Base-by-base conservation (phyloP, 2,329 filamentous ascomycete genomes). In the Fusarium mundagurra region DNA sequence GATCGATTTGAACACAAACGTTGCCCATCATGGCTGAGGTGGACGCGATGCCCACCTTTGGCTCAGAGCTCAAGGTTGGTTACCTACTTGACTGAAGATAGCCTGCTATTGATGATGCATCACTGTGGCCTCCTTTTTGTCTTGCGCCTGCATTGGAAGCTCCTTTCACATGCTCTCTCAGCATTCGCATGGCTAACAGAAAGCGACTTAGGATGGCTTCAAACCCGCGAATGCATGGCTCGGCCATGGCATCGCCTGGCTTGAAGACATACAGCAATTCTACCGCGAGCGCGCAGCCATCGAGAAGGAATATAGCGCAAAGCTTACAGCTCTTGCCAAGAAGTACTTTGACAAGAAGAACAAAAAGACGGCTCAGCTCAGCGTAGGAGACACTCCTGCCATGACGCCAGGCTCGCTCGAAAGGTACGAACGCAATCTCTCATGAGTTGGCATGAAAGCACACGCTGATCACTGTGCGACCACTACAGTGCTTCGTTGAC, bases 311-410 rank as follows among this genome's bases (percentile, higher is more conserved):
- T 98, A 99, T 83, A 93, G 94, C 78, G 89, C 92, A 73, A 98
- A 96, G 84, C 91, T 99, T 74, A 93, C 90, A 77, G 91, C 91
- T 6, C 87, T 99, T 58, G 96, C 96, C 63, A 97, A 96, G 86
- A 98, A 96, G 83, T 98, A 98, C 86, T 96, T 94, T 81, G 97
- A 99, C 80, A 97, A 97, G 87, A 99, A 98, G 87, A 91, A 94
- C 53, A 95, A 92, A 84, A 98, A 96, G 85, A 92, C 93, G 48
- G 93, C 94, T 76, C 92, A 88, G 78, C 84, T 99, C 77, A 98
- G 95, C 81, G 96, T 98, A 61, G 96, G 96, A 79, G 96, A 99
- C 79, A 96, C 92, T 31, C 96, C 96, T 43, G 90, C 91, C 67
- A 93, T 98, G 88, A 98, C 96, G 6, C 96, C 96, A 3, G 96